Base-by-base conservation (phyloP, 306 rosid species). In the Vigna nakashimae region DNA sequence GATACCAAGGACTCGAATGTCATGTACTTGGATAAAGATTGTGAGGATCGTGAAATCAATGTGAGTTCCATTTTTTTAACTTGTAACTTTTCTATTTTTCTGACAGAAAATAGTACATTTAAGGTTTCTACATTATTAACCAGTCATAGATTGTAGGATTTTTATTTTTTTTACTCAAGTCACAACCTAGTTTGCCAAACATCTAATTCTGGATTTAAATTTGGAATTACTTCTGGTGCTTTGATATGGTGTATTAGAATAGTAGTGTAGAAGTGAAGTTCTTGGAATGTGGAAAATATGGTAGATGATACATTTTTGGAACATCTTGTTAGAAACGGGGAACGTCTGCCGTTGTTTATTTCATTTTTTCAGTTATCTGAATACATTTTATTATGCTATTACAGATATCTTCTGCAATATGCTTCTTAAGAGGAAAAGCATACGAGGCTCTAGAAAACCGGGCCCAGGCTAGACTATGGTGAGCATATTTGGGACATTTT, bases 331-430 rank as follows among this genome's bases (percentile, higher is more conserved):
- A 38, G 53, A 48, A 40, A 55, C 16, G 13, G 71, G 71, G 36
- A 26, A 49, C 59, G 26, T 17, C 14, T 63, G 34, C 36, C 14
- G 51, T 65, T 65, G 50, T 40, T 65, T 42, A 18, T 40, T 65
- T 18, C 18, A 14, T 22, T 59, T 22, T 68, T n/a, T 75, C 53
- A 63, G 55, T 71, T 73, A 48, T 71, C 56, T 57, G 65, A 71
- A 52, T 32, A 62, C 32, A 9, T 64, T 65, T 69, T 83, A 69
- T 51, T 71, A 22, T 81, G 71, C 36, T 71, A 14, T 76, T 30
- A 88, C 89, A 92, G 98, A 91, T 90, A 89, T 88, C 93, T 62
- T 91, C 99, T 78, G 98, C 99, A 62, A 91, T 91, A 86, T 95
- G 97, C 80, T 95, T 95, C 85, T 79, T 95, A 70, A 84, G 98